Evolutionary conservation across 2,329 filamentous ascomycete species (phyloP).

Genomic region (Blumeriella jaapii): DNA sequence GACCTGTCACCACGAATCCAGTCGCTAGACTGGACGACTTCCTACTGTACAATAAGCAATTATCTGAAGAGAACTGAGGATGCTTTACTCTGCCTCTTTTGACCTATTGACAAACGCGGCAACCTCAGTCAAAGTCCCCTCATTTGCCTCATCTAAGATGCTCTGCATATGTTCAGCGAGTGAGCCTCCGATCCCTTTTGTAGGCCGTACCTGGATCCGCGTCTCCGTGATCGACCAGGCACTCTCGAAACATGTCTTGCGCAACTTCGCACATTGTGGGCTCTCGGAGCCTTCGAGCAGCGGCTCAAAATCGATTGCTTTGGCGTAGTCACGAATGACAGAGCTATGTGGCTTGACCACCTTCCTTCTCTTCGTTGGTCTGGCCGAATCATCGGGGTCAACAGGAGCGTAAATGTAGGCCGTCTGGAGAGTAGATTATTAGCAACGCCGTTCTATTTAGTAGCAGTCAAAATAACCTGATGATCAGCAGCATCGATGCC

Average conservation of each 20-base stretch:
- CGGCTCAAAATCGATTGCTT: slow-evolving; percentile 33
- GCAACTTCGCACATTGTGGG: slow-evolving; percentile 36
- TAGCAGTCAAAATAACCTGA: slow-evolving; percentile 18
- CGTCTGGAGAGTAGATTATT: slow-evolving; percentile 19
- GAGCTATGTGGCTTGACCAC: slow-evolving; percentile 19
- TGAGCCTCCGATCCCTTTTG: slow-evolving; percentile 11
- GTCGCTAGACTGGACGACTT: slow-evolving; percentile 36
- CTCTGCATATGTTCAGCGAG: slow-evolving; percentile 32
- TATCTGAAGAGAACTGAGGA: no score
- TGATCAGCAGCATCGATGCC: slow-evolving; percentile 26
- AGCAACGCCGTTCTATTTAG: no score
- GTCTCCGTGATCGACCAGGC: slow-evolving; percentile 54
- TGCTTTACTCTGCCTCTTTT: slow-evolving; percentile 18
- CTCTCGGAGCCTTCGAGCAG: slow-evolving; percentile 45
- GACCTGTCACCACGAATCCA: slow-evolving; percentile 65
- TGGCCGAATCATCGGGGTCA: slow-evolving; percentile 16
- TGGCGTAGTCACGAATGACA: slow-evolving; percentile 1
- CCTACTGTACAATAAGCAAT: slow-evolving; percentile 8
- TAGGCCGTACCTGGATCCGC: slow-evolving; percentile 43
- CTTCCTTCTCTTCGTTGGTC: slow-evolving; percentile 29
- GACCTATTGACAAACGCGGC: slow-evolving; percentile 40
- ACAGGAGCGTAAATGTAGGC: slow-evolving; percentile 29
- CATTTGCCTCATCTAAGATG: slow-evolving; percentile 49
- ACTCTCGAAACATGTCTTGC: slow-evolving; percentile 48
- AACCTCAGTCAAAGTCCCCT: slow-evolving; percentile 47